Evolutionary conservation across 352 stramenopile species (phyloP).

Genomic region (Globisporangium polare): DNA sequence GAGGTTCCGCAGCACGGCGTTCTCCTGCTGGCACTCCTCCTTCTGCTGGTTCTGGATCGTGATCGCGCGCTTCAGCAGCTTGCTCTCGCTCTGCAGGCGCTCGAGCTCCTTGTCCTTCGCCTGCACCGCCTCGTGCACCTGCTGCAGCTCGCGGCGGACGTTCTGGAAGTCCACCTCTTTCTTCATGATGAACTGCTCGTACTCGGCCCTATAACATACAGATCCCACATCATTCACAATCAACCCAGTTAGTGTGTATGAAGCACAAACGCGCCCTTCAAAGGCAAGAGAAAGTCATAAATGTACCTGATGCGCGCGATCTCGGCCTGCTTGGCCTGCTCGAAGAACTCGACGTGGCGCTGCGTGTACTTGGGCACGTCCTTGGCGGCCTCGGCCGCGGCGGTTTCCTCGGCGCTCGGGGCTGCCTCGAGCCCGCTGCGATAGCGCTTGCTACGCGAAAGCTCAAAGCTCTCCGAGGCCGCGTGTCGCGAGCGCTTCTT

Average conservation of each 20-base stretch:
- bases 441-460: slow-evolving; percentile 58
- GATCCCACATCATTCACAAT: background rate
- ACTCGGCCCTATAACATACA: slow-evolving; percentile 39
- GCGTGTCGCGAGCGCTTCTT: slow-evolving; percentile 74
- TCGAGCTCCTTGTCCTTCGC: slow-evolving; percentile 51
- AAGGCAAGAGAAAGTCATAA: background rate
- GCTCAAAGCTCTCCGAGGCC: slow-evolving; percentile 45
- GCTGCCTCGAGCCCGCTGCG: slow-evolving; percentile 21
- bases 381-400: slow-evolving; percentile 27
- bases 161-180: slow-evolving; percentile 74
- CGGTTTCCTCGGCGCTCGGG: slow-evolving; percentile 18
- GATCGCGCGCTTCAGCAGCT: slow-evolving; percentile 79
- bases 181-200: slow-evolving; percentile 81
- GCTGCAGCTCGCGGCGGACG: slow-evolving; percentile 46
- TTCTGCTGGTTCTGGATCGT: slow-evolving; percentile 88
- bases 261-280: slow-evolving; percentile 1
- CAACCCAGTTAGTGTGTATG: background rate
- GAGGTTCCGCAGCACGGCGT: slow-evolving; percentile 66
- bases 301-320: slow-evolving; percentile 61
- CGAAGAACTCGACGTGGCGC: slow-evolving; percentile 85
- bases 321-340: slow-evolving; percentile 81
- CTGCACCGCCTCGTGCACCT: slow-evolving; percentile 33
- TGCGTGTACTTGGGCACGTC: slow-evolving; percentile 84
- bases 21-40: slow-evolving; percentile 73
- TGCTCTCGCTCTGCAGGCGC: slow-evolving; percentile 78